phyloP scores from a whole-genome alignment of 2,329 filamentous ascomycete species.

The Cytospora piceicola region DNA sequence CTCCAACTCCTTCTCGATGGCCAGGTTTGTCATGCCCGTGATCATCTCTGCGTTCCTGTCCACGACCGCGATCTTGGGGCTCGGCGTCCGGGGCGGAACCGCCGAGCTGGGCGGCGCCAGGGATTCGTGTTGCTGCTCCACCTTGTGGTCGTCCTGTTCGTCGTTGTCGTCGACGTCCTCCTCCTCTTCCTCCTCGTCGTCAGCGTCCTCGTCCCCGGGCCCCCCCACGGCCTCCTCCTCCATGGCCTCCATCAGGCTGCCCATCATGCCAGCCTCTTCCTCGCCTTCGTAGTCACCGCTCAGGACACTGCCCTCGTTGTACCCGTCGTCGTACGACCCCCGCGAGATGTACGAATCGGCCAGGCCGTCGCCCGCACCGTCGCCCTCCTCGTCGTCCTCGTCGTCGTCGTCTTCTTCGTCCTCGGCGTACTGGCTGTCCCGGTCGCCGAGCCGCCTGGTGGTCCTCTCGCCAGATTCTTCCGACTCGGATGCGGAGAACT shows the following conservation, averaged over 20 bases:
- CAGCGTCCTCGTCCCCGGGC: conserved; percentile 32
- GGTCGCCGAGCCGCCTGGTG: conserved; percentile 43
- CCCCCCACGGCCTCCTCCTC: conserved; percentile 43
- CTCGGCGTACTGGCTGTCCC: conserved; percentile 55
- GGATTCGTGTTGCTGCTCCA: conserved; percentile 14
- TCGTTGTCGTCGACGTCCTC: conserved; percentile 37
- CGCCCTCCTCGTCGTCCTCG: conserved; percentile 47
- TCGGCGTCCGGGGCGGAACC: conserved; percentile 17
- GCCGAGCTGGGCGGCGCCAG: conserved; percentile 26
- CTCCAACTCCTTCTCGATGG: conserved; percentile 47
- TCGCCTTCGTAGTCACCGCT: conserved; percentile 51
- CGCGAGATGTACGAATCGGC: conserved; percentile 50
- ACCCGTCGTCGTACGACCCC: conserved; percentile 42
- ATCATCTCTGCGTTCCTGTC: conserved; percentile 62
- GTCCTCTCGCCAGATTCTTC: conserved; percentile 56
- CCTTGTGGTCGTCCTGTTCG: conserved; percentile 1
- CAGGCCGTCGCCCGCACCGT: conserved; percentile 50
- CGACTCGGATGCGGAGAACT: conserved; percentile 84
- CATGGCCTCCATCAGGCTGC: conserved; percentile 45
- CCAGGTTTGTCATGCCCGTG: conserved; percentile 60
- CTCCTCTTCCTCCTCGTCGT: conserved; percentile 49
- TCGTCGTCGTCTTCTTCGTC: conserved; percentile 46
- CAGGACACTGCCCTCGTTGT: conserved; percentile 47
- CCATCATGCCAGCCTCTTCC: conserved; percentile 42
- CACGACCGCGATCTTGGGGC: conserved; percentile 39